Percentiles rank a stretch among this genome's conserved stretches.
These are phyloP conservation scores for Plectosphaerella sp. DNA, from an alignment of 2,329 filamentous ascomycete species.

Conservation along the genomic window DNA sequence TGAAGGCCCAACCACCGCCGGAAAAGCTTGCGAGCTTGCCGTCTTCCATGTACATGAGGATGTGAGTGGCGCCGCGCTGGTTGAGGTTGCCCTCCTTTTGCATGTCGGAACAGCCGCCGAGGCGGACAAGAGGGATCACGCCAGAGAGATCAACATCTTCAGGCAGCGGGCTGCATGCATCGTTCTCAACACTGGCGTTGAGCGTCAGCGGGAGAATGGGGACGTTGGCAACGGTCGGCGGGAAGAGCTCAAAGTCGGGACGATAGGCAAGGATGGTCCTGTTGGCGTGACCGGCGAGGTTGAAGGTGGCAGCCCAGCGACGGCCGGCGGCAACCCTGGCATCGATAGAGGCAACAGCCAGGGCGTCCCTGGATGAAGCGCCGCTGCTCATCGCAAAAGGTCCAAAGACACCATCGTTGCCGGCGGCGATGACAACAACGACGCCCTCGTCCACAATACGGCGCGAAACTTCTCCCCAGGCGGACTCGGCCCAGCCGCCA, in stretches of 20 bases:
- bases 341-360: constrained; percentile 14
- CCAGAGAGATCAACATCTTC: constrained; percentile 31
- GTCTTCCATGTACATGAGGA: constrained; percentile 57
- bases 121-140: constrained; percentile 34
- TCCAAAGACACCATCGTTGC: constrained; percentile 11
- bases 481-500: constrained; percentile 28
- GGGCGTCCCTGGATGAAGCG: constrained; percentile 17
- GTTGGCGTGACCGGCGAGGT: constrained; percentile 13
- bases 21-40: constrained; percentile 18
- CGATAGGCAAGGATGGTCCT: constrained; percentile 18
- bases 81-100: constrained; percentile 48
- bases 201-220: background rate
- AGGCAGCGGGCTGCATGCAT: constrained; percentile 20
- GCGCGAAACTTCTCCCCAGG: constrained; percentile 35
- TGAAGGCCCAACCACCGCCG: constrained; percentile 1
- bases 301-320: constrained; percentile 15
- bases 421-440: constrained; percentile 14
- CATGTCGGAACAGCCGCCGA: constrained; percentile 46
- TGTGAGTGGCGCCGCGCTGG: constrained; percentile 50
- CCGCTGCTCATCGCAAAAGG: constrained; percentile 18
- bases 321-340: constrained; percentile 6
- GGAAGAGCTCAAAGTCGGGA: constrained; percentile 14
- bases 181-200: constrained; percentile 7
- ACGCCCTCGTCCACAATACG: constrained; percentile 30
- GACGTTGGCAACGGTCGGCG: background rate